phyloP scores from a whole-genome alignment of 2,329 filamentous ascomycete species.

The Cladophialophora psammophila region DNA sequence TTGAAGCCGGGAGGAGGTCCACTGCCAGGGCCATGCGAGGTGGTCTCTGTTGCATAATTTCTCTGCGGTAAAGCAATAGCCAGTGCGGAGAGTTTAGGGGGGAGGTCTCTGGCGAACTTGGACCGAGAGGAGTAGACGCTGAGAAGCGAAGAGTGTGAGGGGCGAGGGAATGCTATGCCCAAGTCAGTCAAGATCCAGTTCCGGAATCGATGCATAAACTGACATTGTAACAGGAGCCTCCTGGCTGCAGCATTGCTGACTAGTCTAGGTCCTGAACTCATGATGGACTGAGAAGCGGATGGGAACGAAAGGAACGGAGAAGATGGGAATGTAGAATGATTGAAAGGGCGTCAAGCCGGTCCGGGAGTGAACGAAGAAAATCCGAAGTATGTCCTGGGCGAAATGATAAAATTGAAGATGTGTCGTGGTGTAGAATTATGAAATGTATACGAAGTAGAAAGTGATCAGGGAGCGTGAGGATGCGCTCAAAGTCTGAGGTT shows the following conservation, averaged over 20 bases:
- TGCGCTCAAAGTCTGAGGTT: constrained; percentile 1
- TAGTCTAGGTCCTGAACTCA: constrained; percentile 41
- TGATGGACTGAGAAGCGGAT: constrained; percentile 22
- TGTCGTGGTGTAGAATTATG: constrained; percentile 9
- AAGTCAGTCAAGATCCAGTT: constrained; percentile 19
- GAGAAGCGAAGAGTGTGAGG: constrained; percentile 28
- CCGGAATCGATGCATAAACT: constrained; percentile 5
- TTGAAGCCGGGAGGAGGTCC: constrained; percentile 90
- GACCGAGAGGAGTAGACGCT: constrained; percentile 29
- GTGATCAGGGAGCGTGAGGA: constrained; percentile 14
- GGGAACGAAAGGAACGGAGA: constrained; percentile 17
- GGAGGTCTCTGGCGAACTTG: constrained; percentile 32
- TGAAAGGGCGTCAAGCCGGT: background rate
- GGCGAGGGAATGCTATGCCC: constrained; percentile 31
- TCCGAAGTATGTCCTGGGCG: constrained; percentile 9
- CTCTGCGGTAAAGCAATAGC: constrained; percentile 64
- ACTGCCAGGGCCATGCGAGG: constrained; percentile 57
- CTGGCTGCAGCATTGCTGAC: constrained; percentile 40
- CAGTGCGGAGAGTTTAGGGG: constrained; percentile 60
- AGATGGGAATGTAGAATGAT: constrained; percentile 11
- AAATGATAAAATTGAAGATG: constrained; percentile 28
- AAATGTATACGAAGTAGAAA: constrained; percentile 11
- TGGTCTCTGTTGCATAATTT: constrained; percentile 64
- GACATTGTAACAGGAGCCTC: constrained; percentile 37
- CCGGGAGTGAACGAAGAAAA: constrained; percentile 24